Base-by-base conservation (phyloP, 768 basidiomycete genomes). In the Tulasnella sp. region DNA sequence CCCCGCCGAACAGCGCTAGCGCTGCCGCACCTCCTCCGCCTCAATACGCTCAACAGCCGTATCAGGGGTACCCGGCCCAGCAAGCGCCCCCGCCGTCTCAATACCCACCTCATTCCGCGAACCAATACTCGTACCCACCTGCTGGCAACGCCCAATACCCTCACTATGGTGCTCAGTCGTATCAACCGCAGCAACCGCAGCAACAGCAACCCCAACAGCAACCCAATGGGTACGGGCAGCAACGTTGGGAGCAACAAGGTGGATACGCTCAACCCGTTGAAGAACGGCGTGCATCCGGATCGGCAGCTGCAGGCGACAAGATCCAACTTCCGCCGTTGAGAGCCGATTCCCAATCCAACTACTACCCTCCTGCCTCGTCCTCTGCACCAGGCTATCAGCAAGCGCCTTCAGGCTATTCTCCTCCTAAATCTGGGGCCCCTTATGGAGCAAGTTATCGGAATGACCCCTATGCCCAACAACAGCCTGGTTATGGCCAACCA, bases 241-340 rank as follows among this genome's bases (percentile, higher is more conserved):
- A 47, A 35, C 69, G 64, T 40, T 65, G 39, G 35, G 64, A 65
- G 64, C 35, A 36, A n/a, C 42, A 36, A 34, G 32, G 35, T 17
- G 47, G 35, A 1, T 36, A 52, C 37, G 19, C 42, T 44, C 69
- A 65, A 34, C 64, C 64, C 26, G 34, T 70, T 36, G 69, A 70
- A 47, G 69, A 70, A 36, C 69, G 69, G 40, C 69, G 69, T 35
- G 69, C 42, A 39, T 47, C 67, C 8, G 67, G 39, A 29, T 76
- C 75, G 40, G 77, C 75, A 19, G 73, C 76, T 32, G 75, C 76
- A 36, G 78, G 77, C 32, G 84, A 83, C 73, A 76, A 86, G 67
- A 86, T 87, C 68, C 86, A 87, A 79, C 81, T 88, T 2, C 86
- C 87, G 52, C 88, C 88, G 72, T 76, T 89, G 76, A 62, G 85